phyloP scores from a whole-genome alignment of 2,329 filamentous ascomycete genomes.

The Aureobasidium sp. region DNA sequence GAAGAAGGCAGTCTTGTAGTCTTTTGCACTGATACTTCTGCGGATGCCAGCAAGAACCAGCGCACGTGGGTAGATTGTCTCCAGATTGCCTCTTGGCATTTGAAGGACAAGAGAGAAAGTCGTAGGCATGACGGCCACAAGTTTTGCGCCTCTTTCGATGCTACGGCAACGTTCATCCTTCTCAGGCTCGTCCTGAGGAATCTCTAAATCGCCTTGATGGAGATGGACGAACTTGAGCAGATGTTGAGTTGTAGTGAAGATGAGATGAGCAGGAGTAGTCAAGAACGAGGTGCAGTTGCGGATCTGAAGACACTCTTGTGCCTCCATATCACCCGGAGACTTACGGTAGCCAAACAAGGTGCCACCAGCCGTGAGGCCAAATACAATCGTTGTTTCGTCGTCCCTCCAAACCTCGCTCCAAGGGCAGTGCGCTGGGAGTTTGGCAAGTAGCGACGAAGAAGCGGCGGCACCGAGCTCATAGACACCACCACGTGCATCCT shows the following conservation, averaged over 20 bases:
- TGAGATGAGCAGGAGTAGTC: conserved; percentile 70
- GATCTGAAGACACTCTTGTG: conserved; percentile 61
- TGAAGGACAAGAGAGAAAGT: conserved; percentile 81
- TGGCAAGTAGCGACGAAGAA: conserved; percentile 3
- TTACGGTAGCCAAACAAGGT: conserved; percentile 57
- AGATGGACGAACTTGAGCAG: conserved; percentile 92
- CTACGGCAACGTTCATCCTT: conserved; percentile 85
- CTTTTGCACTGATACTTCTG: conserved; percentile 66
- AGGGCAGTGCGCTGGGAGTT: conserved; percentile 22
- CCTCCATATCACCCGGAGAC: conserved; percentile 17
- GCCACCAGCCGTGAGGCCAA: conserved; percentile 68
- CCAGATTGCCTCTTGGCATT: conserved; percentile 91
- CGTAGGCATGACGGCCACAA: conserved; percentile 85
- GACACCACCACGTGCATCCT: conserved; percentile 19
- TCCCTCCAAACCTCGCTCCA: conserved; percentile 29
- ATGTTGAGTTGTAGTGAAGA: conserved; percentile 89
- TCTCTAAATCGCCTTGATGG: conserved; percentile 59
- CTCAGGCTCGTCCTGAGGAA: conserved; percentile 83
- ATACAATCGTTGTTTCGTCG: conserved; percentile 35
- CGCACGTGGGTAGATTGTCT: conserved; percentile 88
- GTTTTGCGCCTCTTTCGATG: conserved; percentile 78
- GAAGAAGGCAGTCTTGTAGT: conserved; percentile 77
- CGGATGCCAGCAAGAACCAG: conserved; percentile 89
- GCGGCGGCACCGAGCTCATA: neutral
- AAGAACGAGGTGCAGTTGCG: conserved; percentile 91